Evolutionary conservation across 2,329 filamentous ascomycete species (phyloP), one percentile per base, ranked within the genome.

Genomic region (Juglanconis oblonga): DNA sequence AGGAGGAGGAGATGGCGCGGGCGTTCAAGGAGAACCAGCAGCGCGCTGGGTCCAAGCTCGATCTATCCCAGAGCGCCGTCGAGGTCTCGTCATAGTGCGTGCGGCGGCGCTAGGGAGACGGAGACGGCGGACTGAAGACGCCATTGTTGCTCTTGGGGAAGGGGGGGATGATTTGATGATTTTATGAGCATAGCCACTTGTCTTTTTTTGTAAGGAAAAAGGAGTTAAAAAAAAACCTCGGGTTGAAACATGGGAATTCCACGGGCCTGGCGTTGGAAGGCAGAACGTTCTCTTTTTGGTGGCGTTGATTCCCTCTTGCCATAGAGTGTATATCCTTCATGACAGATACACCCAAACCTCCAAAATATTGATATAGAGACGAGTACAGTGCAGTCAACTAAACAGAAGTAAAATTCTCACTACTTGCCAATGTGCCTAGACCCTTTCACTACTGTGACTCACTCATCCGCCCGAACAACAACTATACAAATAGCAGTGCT

Each of bases 1-100:
- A 66, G 57, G 55, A 62, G 45, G 64, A 64, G 17, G 55, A 60
- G 44, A 60, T 64, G 38, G 60, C 64, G 45, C 48, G 63, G 49
- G 64, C 62, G 35, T 61, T 63, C 42, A n/a, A 63, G 48, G 36
- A 55, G 24, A 61, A 61, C 54, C 40, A 54, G 55, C 32, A 61
- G 64, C 59, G 57, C n/a, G 38, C 38, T 42, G 38, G 38, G n/a
- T 11, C 38, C 63, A 57, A 52, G 50, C 13, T 64, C 61, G 44
- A 52, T 42, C 55, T 17, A 38, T 60, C 36, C 6, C 60, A 10
- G 57, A 10, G 51, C 38, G 44, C 58, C 14, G 58, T 63, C 51
- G 58, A 63, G 24, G 58, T 63, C 54, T 63, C 61, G 40, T 61
- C 53, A 50, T 59, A 59, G 52, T 24, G 35, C 7, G 54, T 4